Evolutionary conservation across 257 asterid genomes (phyloP), one percentile per base, ranked within the genome.

Genomic region (Handroanthus guayacan): DNA sequence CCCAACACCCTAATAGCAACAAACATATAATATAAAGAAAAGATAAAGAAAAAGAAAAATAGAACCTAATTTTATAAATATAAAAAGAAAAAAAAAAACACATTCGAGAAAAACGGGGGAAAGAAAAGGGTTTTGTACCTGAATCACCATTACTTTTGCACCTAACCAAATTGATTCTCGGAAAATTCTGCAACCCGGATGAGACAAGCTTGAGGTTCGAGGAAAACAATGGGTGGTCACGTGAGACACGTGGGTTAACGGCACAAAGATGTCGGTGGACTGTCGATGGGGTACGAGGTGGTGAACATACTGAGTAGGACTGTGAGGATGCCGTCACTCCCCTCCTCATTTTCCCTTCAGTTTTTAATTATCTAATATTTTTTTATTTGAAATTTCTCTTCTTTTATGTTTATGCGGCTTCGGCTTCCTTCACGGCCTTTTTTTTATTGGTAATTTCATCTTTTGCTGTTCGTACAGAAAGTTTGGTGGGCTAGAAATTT

Each of bases 131-230:
- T 16, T 25, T 10, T 61, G 31, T 83, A 81, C 87, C 88, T 9
- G 89, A 77, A 68, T 84, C 86, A 25, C 82, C 83, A 41, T 81
- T 78, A 39, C 81, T 51, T 64, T 72, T 82, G 81, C 90, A 82
- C 76, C 82, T 80, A 25, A 25, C 31, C 62, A 85, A 76, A 55
- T 56, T 61, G 75, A 82, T 34, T 72, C 78, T 75, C 2, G 79
- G 80, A 66, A 70, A 69, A 10, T 69, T 74, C 65, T 57, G 76
- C 41, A 70, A 62, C 71, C 79, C 67, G 56, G 55, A 36, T 20
- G 75, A 61, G 67, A 76, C 11, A 37, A 66, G 71, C 76, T 75
- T 81, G 38, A 67, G 72, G 31, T 69, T 54, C 9, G 86, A 81
- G 39, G 61, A 58, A 62, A 36, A 79, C 13, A 18, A 52, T 10